phyloP scores from a whole-genome alignment of 2,329 filamentous ascomycete species.

The Thelonectria blattea region DNA sequence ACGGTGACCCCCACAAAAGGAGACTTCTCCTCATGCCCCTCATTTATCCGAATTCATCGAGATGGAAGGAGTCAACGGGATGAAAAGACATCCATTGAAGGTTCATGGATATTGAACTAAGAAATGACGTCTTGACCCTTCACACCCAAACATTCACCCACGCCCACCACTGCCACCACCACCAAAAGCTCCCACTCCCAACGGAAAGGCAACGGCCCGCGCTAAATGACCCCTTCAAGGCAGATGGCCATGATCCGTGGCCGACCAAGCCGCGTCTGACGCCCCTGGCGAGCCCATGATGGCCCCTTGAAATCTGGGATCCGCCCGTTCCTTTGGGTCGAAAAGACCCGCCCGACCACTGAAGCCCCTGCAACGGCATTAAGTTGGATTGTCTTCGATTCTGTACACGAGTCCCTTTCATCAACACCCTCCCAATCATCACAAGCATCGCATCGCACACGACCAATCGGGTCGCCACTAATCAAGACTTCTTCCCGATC shows the following conservation, averaged over 20 bases:
- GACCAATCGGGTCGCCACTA: conserved; percentile 25
- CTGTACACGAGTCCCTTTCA: conserved; percentile 26
- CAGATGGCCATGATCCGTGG: not conserved
- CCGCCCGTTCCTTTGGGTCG: not conserved
- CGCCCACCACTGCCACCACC: not conserved
- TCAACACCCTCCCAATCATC: conserved; percentile 29
- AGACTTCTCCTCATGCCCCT: no score
- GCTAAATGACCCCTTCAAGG: conserved; percentile 1
- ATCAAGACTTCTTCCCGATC: conserved; percentile 12
- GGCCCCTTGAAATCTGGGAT: not conserved
- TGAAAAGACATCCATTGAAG: not conserved
- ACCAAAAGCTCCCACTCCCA: not conserved
- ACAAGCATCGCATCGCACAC: conserved; percentile 8
- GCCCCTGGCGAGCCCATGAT: conserved; percentile 15
- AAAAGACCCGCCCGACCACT: not conserved
- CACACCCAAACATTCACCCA: not conserved
- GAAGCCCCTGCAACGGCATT: conserved; percentile 21
- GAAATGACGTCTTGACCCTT: not conserved
- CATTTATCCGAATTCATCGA: not conserved
- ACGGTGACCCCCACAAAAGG: no score
- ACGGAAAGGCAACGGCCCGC: conserved; percentile 9
- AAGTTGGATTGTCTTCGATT: not conserved
- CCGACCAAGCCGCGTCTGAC: conserved; percentile 14
- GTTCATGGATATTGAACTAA: not conserved
- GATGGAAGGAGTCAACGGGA: not conserved